A percentile compares a stretch with the other conserved stretches of the same genome.
Evolutionary conservation across 345 rosid genomes (phyloP).

Genomic region (Populus pruinosa): DNA sequence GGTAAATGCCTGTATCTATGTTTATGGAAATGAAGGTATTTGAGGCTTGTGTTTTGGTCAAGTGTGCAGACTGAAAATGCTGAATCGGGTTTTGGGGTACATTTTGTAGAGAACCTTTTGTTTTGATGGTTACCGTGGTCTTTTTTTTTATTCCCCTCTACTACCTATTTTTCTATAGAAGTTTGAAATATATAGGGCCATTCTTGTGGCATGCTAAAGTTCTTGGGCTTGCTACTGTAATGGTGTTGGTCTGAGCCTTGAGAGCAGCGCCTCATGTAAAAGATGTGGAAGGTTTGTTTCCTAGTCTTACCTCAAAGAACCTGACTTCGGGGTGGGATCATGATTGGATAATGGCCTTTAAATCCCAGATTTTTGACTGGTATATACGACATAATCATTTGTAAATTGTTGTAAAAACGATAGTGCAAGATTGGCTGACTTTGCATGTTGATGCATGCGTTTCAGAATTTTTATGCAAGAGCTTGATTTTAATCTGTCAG

Average conservation of each 20-base stretch:
- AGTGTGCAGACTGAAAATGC: constrained; percentile 35
- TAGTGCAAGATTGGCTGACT: not conserved
- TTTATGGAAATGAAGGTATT: too few relatives aligned
- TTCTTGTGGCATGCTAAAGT: not conserved
- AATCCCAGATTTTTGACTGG: not conserved
- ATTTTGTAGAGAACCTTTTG: not conserved
- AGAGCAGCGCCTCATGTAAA: not conserved
- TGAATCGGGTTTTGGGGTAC: constrained; percentile 49
- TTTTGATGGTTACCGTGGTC: not conserved
- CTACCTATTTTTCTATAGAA: too few relatives aligned
- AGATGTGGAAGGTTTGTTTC: not conserved
- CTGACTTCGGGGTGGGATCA: not conserved
- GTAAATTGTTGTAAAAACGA: not conserved
- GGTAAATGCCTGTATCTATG: too few relatives aligned
- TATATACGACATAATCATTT: not conserved
- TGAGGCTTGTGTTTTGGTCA: constrained; percentile 41
- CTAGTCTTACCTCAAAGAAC: not conserved
- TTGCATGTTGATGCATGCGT: not conserved
- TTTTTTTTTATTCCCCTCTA: not conserved
- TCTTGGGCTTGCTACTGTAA: not conserved
- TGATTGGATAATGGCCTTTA: not conserved
- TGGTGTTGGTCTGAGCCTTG: not conserved
- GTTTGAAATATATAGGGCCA: not conserved
- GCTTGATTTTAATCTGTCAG: not conserved
- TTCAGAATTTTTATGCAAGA: not conserved